A percentile compares a stretch with the other conserved stretches of the same genome.
phyloP scores from a whole-genome alignment of 805 yeast species.

The Saturnispora sanitii region DNA sequence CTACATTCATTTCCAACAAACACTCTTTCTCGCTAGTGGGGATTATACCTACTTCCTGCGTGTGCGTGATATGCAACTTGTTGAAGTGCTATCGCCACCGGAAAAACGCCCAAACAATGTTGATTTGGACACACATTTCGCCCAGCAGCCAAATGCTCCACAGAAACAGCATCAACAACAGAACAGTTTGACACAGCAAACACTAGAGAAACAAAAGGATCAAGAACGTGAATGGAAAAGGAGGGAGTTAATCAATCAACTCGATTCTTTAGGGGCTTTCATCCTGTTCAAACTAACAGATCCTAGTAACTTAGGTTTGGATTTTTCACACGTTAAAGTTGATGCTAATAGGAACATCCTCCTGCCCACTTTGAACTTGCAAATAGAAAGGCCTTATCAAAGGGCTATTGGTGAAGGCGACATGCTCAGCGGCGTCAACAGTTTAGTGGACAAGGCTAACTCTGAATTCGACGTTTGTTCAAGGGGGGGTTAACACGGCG shows the following conservation, averaged over 20 bases:
- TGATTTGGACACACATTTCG: too few relatives aligned
- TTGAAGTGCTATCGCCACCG: too few relatives aligned
- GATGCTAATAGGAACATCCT: neutral
- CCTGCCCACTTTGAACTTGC: neutral
- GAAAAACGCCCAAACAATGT: too few relatives aligned
- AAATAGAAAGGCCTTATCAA: slow-evolving; percentile 1
- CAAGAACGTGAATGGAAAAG: slow-evolving; percentile 4
- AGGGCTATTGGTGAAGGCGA: slow-evolving; percentile 3
- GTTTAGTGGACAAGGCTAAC: neutral
- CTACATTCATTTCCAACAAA: too few relatives aligned
- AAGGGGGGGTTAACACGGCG: neutral
- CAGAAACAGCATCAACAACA: too few relatives aligned
- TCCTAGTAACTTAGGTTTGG: neutral
- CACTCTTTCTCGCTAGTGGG: too few relatives aligned
- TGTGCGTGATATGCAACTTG: too few relatives aligned
- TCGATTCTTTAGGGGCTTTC: slow-evolving; percentile 1
- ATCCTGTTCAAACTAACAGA: slow-evolving; percentile 2
- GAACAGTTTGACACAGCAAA: too few relatives aligned
- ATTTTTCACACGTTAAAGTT: neutral
- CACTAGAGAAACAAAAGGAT: neutral
- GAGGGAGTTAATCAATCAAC: neutral
- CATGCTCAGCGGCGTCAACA: neutral
- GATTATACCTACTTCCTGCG: too few relatives aligned
- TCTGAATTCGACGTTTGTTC: neutral
- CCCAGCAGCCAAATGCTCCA: too few relatives aligned